Base-by-base conservation (phyloP, 2,329 filamentous ascomycete species). In the Aspergillus latus region DNA sequence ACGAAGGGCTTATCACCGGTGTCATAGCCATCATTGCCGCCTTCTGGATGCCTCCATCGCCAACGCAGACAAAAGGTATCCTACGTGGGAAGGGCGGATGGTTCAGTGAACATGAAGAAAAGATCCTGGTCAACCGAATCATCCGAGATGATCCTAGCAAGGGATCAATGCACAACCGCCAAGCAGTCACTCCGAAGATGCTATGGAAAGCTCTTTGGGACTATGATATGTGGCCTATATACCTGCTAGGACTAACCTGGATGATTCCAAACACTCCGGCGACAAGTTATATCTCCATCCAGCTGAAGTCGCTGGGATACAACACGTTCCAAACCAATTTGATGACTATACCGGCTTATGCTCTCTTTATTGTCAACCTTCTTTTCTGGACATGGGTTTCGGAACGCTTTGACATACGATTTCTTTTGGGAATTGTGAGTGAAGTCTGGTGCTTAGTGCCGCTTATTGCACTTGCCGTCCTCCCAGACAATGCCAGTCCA, bases 51-150 rank as follows among this genome's bases (percentile, higher is more conserved):
- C 84, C 85, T 0, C 72, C 78, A 28, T 88, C 85, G 0, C 88
- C 88, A 0, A 87, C 85, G 0, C 80, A 85, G 49, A 91, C 88
- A 3, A 82, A 80, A 8, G 80, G 81, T 16, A 71, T 78, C 44
- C 80, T 90, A 59, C 84, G 83, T 45, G 82, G 84, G 2, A 84
- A 84, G 42, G 62, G 80, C 16, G 86, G 87, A 4, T 88, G 86
- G 86, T 88, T 88, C 68, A 82, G 75, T 2, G 86, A 88, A 65
- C 78, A 78, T 1, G 84, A 90, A 66, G 87, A 89, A 64, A 81
- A 84, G 55, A 88, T 89, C 64, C 84, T 89, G 81, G 80, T 87
- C 15, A 89, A 88, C 65, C 80, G 81, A 26, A 76, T 87, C 26
- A 70, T 83, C 9, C 75, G 81, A 7, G 81, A 83, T 51, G 81